A percentile compares a stretch with the other conserved stretches of the same genome.
phyloP scores from a whole-genome alignment of 2,329 filamentous ascomycete species.

The Harringtonia aguacate region DNA sequence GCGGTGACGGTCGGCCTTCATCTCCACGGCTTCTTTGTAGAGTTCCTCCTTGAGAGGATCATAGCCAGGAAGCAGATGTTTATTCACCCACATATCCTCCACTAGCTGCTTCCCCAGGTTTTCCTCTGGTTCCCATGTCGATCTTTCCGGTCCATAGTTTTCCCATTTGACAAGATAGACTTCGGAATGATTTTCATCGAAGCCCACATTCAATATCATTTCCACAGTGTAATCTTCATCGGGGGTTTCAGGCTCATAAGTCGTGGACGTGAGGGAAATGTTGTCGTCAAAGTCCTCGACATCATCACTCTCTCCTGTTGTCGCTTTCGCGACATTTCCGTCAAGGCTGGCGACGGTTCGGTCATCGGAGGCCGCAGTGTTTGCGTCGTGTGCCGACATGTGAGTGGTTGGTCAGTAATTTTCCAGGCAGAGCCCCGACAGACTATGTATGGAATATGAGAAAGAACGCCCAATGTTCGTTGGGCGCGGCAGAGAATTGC shows the following conservation, averaged over 20 bases:
- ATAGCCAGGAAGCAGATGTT: slow-evolving; percentile 22
- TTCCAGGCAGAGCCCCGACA: too few species aligned
- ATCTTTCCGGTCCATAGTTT: slow-evolving; percentile 43
- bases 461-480: too few species aligned
- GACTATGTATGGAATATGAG: too few species aligned
- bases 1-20: slow-evolving; percentile 26
- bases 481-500: too few species aligned
- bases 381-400: too few species aligned
- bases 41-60: slow-evolving; percentile 25
- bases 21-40: slow-evolving; percentile 21
- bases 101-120: slow-evolving; percentile 29
- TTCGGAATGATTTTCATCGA: slow-evolving; percentile 18
- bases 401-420: too few species aligned
- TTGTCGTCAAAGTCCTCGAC: slow-evolving; percentile 31
- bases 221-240: slow-evolving; percentile 44
- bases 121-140: slow-evolving; percentile 43
- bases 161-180: slow-evolving; percentile 56
- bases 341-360: too few species aligned
- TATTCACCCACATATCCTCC: slow-evolving; percentile 28
- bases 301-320: slow-evolving; percentile 1
- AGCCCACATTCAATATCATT: slow-evolving; percentile 39
- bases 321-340: too few species aligned
- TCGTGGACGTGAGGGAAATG: slow-evolving; percentile 48
- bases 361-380: too few species aligned
- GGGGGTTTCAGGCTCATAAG: slow-evolving; percentile 18